Evolutionary conservation across 2,329 filamentous ascomycete species (phyloP).

Genomic region (Xylariaceae sp.): DNA sequence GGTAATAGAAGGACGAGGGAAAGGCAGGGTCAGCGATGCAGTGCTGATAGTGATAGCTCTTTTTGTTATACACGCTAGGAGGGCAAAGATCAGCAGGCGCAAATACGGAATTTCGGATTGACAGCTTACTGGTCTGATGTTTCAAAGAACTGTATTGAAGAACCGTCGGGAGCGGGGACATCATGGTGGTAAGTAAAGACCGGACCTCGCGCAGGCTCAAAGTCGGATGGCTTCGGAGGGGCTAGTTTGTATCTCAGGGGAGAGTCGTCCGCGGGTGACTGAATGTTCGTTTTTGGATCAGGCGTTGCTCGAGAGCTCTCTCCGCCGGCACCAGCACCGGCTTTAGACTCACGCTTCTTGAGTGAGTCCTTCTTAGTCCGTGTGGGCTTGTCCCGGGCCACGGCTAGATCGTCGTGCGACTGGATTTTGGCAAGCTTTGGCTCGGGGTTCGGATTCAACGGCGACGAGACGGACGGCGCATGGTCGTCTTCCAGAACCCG

Average conservation of each 20-base stretch:
- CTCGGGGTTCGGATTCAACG: slow-evolving; percentile 60
- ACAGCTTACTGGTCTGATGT: slow-evolving; percentile 57
- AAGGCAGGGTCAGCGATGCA: slow-evolving; percentile 87
- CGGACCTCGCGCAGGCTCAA: slow-evolving; percentile 53
- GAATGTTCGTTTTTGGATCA: slow-evolving; percentile 44
- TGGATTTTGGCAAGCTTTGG: slow-evolving; percentile 32
- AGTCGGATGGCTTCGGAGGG: slow-evolving; percentile 57
- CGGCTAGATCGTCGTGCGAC: slow-evolving; percentile 33
- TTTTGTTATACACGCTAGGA: slow-evolving; percentile 56
- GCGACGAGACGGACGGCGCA: slow-evolving; percentile 65
- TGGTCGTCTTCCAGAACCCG: slow-evolving; percentile 64
- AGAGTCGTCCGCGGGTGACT: slow-evolving; percentile 42
- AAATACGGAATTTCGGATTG: neutral
- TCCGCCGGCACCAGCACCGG: slow-evolving; percentile 18
- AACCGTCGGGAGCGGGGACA: slow-evolving; percentile 43
- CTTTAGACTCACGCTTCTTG: slow-evolving; percentile 64
- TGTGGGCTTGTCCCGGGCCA: slow-evolving; percentile 43
- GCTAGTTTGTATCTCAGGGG: slow-evolving; percentile 59
- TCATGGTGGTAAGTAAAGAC: slow-evolving; percentile 53
- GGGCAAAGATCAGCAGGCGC: slow-evolving; percentile 5
- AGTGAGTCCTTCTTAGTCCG: slow-evolving; percentile 60
- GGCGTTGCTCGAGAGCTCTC: slow-evolving; percentile 52
- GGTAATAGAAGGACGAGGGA: slow-evolving; percentile 81
- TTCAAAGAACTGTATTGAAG: slow-evolving; percentile 54
- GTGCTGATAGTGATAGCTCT: slow-evolving; percentile 80